These are phyloP conservation scores for Ustilago cynodontis DNA, from an alignment of 1,284 basidiomycete genomes.

Conservation along the genomic window DNA sequence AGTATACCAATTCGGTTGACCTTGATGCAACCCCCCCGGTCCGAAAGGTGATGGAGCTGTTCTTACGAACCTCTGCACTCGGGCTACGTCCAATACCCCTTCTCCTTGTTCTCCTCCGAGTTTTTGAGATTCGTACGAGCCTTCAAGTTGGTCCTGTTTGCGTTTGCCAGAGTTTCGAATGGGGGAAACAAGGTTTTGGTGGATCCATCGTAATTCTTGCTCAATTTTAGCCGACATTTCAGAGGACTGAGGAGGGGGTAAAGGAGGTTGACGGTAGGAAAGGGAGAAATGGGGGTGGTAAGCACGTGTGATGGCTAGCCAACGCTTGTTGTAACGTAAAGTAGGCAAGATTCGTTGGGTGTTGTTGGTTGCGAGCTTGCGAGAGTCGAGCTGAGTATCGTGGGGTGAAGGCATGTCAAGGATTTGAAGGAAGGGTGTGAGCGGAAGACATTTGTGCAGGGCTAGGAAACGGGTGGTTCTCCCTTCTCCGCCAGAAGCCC, in stretches of 20 bases:
- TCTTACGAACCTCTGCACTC: slow-evolving; percentile 53
- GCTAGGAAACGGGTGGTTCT: slow-evolving; percentile 83
- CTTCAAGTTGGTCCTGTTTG: slow-evolving; percentile 66
- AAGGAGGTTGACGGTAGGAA: slow-evolving; percentile 72
- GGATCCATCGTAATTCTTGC: slow-evolving; percentile 73
- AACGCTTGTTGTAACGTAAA: slow-evolving; percentile 80
- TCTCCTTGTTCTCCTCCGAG: slow-evolving; percentile 4
- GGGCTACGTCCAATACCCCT: slow-evolving; percentile 31
- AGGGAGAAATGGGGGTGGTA: slow-evolving; percentile 83
- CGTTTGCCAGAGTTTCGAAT: slow-evolving; percentile 68
- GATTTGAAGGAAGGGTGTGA: slow-evolving; percentile 78
- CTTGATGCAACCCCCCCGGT: slow-evolving; percentile 68
- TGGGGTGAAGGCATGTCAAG: slow-evolving; percentile 41
- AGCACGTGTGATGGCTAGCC: slow-evolving; percentile 91
- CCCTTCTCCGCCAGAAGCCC: too few relatives aligned
- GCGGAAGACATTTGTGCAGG: slow-evolving; percentile 89
- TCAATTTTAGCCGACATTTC: slow-evolving; percentile 62
- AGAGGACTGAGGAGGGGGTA: slow-evolving; percentile 77
- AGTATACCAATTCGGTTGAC: slow-evolving; percentile 77
- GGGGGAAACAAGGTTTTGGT: slow-evolving; percentile 74
- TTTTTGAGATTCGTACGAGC: neutral
- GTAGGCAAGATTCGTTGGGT: slow-evolving; percentile 58
- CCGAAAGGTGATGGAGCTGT: slow-evolving; percentile 71
- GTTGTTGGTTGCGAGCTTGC: slow-evolving; percentile 18
- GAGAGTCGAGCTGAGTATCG: slow-evolving; percentile 33